Evolutionary conservation across 1,139 yeast genomes (phyloP), one percentile per base, ranked within the genome.

Genomic region (Pichia sp.): DNA sequence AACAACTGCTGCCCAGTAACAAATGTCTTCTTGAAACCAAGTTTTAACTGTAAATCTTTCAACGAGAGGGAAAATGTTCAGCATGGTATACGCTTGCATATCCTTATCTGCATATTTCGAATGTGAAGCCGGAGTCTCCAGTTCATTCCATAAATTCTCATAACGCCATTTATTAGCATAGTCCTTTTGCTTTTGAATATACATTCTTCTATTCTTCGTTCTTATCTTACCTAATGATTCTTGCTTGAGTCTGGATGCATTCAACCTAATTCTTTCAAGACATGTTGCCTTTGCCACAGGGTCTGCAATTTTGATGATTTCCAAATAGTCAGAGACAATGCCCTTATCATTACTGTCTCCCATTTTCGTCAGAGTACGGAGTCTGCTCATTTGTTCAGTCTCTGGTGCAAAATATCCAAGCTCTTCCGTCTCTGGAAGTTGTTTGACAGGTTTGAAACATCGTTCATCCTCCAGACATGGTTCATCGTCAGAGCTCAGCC

Each of bases 1-100:
- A 32, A 88, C 86, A 13, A 88, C 95, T 4, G 96, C 94, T 4
- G 96, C 86, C 98, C 98, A 91, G 60, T 88, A 87, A 50, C 83
- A 82, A 68, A 87, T 77, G 50, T 87, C 96, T 30, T 80, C 73
- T 3, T 74, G 63, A 51, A 70, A 69, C 25, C 73, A 72, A 18
- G 75, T 66, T 45, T 77, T 74, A 37, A 83, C 78, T 0, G 97
- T 91, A 58, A 85, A 88, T 55, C 82, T 79, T 58, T 91, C 98
- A 30, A 88, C 96, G 44, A 91, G 62, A 12, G 95, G 94, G 62
- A 91, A 91, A 21, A 88, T 64, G 55, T 91, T 87, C 24, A 83
- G 64, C 36, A 66, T 60, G 39, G 71, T 74, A 48, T 74, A 69
- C 30, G 74, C 77, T 32, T 63, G 57, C 36, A 71, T 58, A 6